phyloP scores from a whole-genome alignment of 116 monocot species.

The Trichopus zeylanicus region DNA sequence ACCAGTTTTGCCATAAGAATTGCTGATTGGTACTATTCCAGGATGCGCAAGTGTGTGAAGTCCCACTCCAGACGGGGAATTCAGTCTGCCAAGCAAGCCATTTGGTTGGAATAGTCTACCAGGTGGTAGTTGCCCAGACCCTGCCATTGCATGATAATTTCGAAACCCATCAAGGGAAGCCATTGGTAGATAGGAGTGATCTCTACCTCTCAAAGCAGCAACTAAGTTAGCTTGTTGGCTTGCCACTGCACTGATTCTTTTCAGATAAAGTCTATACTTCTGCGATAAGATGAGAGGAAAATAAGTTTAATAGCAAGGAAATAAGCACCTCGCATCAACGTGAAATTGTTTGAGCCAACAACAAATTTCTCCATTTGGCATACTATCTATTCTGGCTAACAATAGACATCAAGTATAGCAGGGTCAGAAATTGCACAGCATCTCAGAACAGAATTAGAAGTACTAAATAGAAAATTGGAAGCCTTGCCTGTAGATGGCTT shows the following conservation, averaged over 20 bases:
- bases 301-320: background rate
- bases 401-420: too few species aligned
- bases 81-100: conserved; percentile 30
- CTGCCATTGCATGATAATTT: conserved; percentile 30
- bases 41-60: conserved; percentile 42
- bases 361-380: too few species aligned
- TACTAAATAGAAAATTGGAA: too few species aligned
- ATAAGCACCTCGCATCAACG: background rate
- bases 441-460: too few species aligned
- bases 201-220: conserved; percentile 58
- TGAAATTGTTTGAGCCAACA: background rate
- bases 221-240: conserved; percentile 75
- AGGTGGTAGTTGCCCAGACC: conserved; percentile 26
- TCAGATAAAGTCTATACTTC: conserved; percentile 86
- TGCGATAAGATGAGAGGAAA: conserved; percentile 19
- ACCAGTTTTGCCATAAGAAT: conserved; percentile 11
- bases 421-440: too few species aligned
- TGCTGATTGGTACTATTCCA: conserved; percentile 27
- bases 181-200: conserved; percentile 50
- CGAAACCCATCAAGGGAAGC: conserved; percentile 39
- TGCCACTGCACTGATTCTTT: conserved; percentile 67
- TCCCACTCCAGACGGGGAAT: conserved; percentile 28
- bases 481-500: conserved; percentile 94
- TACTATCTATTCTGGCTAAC: too few species aligned
- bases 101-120: conserved; percentile 37